A percentile compares a stretch with the other conserved stretches of the same genome.
phyloP scores from a whole-genome alignment of 768 basidiomycete genomes.

The Agaricus sinodeliciosus region DNA sequence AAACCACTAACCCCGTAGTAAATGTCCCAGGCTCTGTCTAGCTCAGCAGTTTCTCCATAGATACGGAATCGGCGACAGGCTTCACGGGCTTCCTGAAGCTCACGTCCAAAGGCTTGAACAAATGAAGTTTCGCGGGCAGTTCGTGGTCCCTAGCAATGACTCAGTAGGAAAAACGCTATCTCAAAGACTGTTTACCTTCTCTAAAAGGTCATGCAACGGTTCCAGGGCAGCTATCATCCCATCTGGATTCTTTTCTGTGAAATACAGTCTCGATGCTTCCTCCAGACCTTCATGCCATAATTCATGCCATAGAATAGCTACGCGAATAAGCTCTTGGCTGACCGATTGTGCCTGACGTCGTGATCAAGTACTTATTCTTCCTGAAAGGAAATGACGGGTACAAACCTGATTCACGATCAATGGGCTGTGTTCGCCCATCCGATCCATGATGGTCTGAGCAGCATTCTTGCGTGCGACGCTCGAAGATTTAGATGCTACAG shows the following conservation, averaged over 20 bases:
- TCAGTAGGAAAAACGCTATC: not conserved
- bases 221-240: slow-evolving; percentile 94
- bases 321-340: slow-evolving; percentile 91
- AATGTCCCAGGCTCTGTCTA: slow-evolving; percentile 98
- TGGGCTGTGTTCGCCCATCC: slow-evolving; percentile 89
- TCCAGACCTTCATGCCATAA: slow-evolving; percentile 98
- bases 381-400: not conserved
- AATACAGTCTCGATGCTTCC: slow-evolving; percentile 94
- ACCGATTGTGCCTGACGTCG: slow-evolving; percentile 39
- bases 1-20: slow-evolving; percentile 74
- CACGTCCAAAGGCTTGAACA: slow-evolving; percentile 87
- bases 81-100: slow-evolving; percentile 87
- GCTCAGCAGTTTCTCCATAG: slow-evolving; percentile 80
- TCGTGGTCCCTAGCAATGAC: slow-evolving; percentile 66
- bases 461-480: slow-evolving; percentile 76
- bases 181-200: slow-evolving; percentile 52
- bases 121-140: slow-evolving; percentile 95
- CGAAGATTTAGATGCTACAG: slow-evolving; percentile 95
- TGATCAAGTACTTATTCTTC: not conserved
- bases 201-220: slow-evolving; percentile 88
- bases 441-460: slow-evolving; percentile 82
- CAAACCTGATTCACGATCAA: slow-evolving; percentile 79
- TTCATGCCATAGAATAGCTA: slow-evolving; percentile 98
- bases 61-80: slow-evolving; percentile 81
- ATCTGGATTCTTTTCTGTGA: slow-evolving; percentile 93